Conservation (phyloP, 2,329 filamentous ascomycete genomes). For the Cylindrodendrum hubeiense region DNA sequence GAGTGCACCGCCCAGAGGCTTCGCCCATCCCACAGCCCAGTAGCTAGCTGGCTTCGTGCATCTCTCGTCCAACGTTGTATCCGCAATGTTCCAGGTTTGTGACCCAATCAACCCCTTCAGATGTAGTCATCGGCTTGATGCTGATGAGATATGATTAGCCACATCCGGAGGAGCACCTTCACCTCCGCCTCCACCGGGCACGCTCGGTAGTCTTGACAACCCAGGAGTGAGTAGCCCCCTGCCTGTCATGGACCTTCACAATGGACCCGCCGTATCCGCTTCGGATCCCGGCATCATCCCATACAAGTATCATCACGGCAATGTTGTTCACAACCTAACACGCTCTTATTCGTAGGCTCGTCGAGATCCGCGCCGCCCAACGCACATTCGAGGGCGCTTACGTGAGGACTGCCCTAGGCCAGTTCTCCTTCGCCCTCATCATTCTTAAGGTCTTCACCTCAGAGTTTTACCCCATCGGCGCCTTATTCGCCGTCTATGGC, state of each 20-base stretch:
- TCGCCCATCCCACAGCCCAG: conserved; percentile 6
- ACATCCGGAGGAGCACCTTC: conserved; percentile 80
- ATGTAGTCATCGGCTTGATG: not conserved
- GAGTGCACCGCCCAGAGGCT: conserved; percentile 18
- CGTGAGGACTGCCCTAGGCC: conserved; percentile 91
- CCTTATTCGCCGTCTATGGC: conserved; percentile 93
- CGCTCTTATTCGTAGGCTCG: conserved; percentile 65
- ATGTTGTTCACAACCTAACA: not conserved
- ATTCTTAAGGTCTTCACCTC: conserved; percentile 93
- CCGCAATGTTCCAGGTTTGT: conserved; percentile 45
- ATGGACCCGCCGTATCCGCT: not conserved
- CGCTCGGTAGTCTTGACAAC: conserved; percentile 85
- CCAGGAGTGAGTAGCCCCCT: conserved; percentile 70
- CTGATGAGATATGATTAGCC: conserved; percentile 55
- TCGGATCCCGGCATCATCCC: conserved; percentile 1
- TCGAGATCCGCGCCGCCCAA: conserved; percentile 94
- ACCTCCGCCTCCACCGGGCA: conserved; percentile 84
- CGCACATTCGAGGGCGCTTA: conserved; percentile 98
- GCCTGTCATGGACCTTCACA: conserved; percentile 1
- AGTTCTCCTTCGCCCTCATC: conserved; percentile 95
- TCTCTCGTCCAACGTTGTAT: conserved; percentile 5
- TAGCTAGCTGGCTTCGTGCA: conserved; percentile 10
- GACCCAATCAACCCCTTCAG: not conserved
- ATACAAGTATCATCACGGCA: not conserved
- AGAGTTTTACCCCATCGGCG: conserved; percentile 98